Evolutionary conservation across 192 early-diverging fungal genomes (phyloP).

Genomic region (Diversispora eburnea): DNA sequence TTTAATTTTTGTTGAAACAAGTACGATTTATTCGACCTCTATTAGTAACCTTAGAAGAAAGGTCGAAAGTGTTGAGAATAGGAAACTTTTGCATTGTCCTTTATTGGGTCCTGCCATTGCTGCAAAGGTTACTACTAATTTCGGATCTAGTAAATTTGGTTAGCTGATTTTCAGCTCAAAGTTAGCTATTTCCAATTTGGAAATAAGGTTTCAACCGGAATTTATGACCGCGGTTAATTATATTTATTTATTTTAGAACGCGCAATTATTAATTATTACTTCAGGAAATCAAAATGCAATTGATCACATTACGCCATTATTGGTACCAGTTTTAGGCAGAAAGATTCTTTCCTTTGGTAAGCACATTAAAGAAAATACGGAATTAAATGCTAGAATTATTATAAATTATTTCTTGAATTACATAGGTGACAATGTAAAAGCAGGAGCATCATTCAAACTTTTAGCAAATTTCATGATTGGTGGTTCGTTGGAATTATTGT

Average conservation of each 20-base stretch:
- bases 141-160: neutral
- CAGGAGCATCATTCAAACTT: conserved; percentile 56
- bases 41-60: conserved; percentile 34
- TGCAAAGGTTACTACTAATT: conserved; percentile 34
- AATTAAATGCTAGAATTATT: too few species aligned
- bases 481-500: conserved; percentile 53
- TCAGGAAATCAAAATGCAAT: conserved; percentile 46
- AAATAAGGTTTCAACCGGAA: neutral
- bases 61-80: conserved; percentile 25
- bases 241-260: conserved; percentile 24
- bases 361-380: too few species aligned
- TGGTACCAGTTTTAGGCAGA: conserved; percentile 46
- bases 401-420: too few species aligned
- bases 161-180: neutral
- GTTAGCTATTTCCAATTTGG: too few species aligned
- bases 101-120: conserved; percentile 53
- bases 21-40: conserved; percentile 52
- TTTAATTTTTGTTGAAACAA: conserved; percentile 54
- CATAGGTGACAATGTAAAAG: conserved; percentile 38
- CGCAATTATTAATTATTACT: conserved; percentile 50
- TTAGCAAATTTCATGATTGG: conserved; percentile 67
- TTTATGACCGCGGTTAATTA: neutral
- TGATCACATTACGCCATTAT: conserved; percentile 36
- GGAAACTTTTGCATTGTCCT: conserved; percentile 45
- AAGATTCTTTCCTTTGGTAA: conserved; percentile 44